These are phyloP conservation scores for Solanum hybrid DNA, from an alignment of 305 asterid genomes.

Conservation along the genomic window DNA sequence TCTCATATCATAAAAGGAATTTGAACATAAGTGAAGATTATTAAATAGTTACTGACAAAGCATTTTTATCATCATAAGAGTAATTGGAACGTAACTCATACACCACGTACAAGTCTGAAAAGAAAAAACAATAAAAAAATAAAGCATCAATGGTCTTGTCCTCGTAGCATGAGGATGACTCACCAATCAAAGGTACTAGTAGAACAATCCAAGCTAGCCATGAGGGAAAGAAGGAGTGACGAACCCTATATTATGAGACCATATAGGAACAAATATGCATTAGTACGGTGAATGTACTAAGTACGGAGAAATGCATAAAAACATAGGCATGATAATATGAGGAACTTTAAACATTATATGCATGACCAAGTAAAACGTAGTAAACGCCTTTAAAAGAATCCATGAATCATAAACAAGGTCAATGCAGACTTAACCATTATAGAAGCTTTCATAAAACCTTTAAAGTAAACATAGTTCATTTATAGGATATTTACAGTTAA, in stretches of 20 bases:
- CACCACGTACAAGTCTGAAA: too few relatives aligned
- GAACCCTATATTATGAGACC: not conserved
- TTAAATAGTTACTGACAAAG: not conserved
- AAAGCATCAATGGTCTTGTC: not conserved
- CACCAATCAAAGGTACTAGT: not conserved
- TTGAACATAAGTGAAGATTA: not conserved
- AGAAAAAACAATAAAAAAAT: too few relatives aligned
- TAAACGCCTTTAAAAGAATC: not conserved
- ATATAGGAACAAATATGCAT: not conserved
- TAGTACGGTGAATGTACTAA: not conserved
- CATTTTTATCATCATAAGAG: not conserved
- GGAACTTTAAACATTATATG: not conserved
- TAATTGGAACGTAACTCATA: not conserved
- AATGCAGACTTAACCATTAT: not conserved
- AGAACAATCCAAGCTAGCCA: not conserved
- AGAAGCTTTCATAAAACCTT: not conserved
- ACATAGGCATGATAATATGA: too few relatives aligned
- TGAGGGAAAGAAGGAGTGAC: not conserved
- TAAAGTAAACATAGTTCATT: not conserved
- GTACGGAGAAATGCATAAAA: not conserved
- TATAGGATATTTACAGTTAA: too few relatives aligned
- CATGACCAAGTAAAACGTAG: not conserved
- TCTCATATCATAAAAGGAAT: not conserved
- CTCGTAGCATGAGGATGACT: not conserved
- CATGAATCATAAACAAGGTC: not conserved